These are phyloP conservation scores for Leucocoprinus sp. DNA, from an alignment of 768 basidiomycete genomes.

Conservation along the genomic window DNA sequence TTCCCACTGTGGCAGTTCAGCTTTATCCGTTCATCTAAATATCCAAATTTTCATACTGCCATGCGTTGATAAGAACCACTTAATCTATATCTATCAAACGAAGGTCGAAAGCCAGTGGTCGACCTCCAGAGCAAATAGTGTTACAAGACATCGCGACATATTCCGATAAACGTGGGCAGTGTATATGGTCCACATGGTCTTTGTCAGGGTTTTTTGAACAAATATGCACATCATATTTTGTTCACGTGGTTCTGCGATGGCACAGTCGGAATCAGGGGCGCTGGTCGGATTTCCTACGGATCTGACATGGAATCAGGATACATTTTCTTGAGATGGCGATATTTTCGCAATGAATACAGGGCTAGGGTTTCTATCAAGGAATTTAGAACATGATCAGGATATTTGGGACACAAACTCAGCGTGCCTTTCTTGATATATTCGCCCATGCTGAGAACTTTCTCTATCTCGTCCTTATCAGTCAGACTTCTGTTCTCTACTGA, in stretches of 20 bases:
- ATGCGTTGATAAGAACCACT: too few relatives aligned
- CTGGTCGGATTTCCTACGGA: constrained; percentile 13
- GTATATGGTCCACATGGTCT: too few relatives aligned
- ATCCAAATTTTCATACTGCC: too few relatives aligned
- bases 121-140: too few relatives aligned
- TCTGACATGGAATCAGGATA: constrained; percentile 37
- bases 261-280: neutral
- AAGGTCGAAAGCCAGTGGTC: too few relatives aligned
- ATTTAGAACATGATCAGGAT: neutral
- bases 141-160: too few relatives aligned
- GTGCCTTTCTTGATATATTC: constrained; percentile 84
- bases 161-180: constrained; percentile 13
- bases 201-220: neutral
- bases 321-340: constrained; percentile 68
- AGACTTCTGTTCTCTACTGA: constrained; percentile 59
- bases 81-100: too few relatives aligned
- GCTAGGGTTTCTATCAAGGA: constrained; percentile 64
- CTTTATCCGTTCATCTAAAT: too few relatives aligned
- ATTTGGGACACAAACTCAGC: constrained; percentile 14
- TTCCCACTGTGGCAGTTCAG: too few relatives aligned
- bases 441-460: constrained; percentile 63
- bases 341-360: constrained; percentile 75
- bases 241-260: neutral
- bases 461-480: constrained; percentile 62
- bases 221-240: neutral